Evolutionary conservation across 1,284 basidiomycete genomes (phyloP), one percentile per base, ranked within the genome.

Genomic region (Moniliophthora roreri): DNA sequence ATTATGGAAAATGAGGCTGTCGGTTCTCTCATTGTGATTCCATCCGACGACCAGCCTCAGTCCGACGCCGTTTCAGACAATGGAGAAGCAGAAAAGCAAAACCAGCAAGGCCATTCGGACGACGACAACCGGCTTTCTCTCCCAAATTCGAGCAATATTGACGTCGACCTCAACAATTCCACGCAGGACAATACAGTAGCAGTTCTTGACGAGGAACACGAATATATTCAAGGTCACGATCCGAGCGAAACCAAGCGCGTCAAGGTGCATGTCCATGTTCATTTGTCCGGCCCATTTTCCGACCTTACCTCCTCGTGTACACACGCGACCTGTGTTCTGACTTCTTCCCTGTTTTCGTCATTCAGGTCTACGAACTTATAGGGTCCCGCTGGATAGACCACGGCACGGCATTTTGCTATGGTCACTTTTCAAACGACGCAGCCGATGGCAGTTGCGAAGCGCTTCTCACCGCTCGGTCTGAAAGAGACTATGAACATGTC

Each of bases 371-470:
- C 71, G 89, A 95, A 71, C 85, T 98, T 55, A 82, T 93, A 52
- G 91, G 89, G 53, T 81, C 89, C 55, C 84, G 85, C 50, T 98
- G 95, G 95, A 82, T 88, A 54, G 95, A 98, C 76, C 85, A 93
- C 64, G 95, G 95, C 42, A 97, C 95, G 18, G 95, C 95, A 0
- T 91, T 93, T 67, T 96, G 95, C 69, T 90, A 88, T 62, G 93
- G 93, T 36, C 86, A 93, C 62, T 89, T 93, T 62, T 85, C 91
- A 63, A 84, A 89, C 60, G 79, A 85, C 42, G 81, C 82, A 28
- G 11, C 44, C 2, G 44, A 46, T 26, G 44, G 44, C 7, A 46
- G 23, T 28, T 85, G 87, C 62, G 85, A 93, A 62, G 93, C 94
- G 0, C 76, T 91, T 53, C 81, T 95, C 47, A 84, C 95, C 52